A percentile compares a stretch with the other conserved stretches of the same genome.
phyloP scores from a whole-genome alignment of 1,139 yeast species.

The Yamadazyma atlantica region DNA sequence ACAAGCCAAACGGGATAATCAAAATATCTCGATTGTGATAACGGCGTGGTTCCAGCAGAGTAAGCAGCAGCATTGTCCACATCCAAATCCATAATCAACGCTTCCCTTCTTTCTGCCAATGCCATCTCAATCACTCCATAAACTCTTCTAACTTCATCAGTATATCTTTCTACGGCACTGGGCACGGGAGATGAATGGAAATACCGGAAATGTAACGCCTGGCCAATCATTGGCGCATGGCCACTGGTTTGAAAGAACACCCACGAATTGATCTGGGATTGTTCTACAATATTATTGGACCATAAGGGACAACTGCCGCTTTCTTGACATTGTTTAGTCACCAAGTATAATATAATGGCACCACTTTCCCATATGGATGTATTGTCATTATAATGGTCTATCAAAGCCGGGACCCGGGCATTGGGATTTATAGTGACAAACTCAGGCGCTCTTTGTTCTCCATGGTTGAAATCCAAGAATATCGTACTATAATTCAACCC shows the following conservation, averaged over 20 bases:
- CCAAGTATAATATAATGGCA: slow-evolving; percentile 78
- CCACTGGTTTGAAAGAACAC: slow-evolving; percentile 93
- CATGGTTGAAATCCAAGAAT: slow-evolving; percentile 81
- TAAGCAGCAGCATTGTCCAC: slow-evolving; percentile 87
- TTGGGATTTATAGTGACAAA: slow-evolving; percentile 90
- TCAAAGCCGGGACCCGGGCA: slow-evolving; percentile 91
- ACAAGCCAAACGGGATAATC: slow-evolving; percentile 96
- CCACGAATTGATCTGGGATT: slow-evolving; percentile 88
- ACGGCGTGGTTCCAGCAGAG: slow-evolving; percentile 84
- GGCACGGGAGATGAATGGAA: slow-evolving; percentile 87
- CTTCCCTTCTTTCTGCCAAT: slow-evolving; percentile 88
- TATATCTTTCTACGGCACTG: slow-evolving; percentile 86
- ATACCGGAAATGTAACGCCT: slow-evolving; percentile 89
- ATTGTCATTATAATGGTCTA: slow-evolving; percentile 81
- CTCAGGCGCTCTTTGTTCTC: slow-evolving; percentile 93
- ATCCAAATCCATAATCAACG: slow-evolving; percentile 85
- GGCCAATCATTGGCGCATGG: slow-evolving; percentile 98
- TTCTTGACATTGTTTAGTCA: slow-evolving; percentile 64
- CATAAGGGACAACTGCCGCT: slow-evolving; percentile 76
- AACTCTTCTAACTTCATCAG: slow-evolving; percentile 90
- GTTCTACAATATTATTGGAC: slow-evolving; percentile 78
- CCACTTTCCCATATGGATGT: slow-evolving; percentile 94
- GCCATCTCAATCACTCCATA: slow-evolving; percentile 96
- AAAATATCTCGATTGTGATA: slow-evolving; percentile 81
- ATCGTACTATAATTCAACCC: slow-evolving; percentile 79